These are phyloP conservation scores for Monilinia fructigena DNA, from an alignment of 2,329 filamentous ascomycete genomes.

Conservation along the genomic window DNA sequence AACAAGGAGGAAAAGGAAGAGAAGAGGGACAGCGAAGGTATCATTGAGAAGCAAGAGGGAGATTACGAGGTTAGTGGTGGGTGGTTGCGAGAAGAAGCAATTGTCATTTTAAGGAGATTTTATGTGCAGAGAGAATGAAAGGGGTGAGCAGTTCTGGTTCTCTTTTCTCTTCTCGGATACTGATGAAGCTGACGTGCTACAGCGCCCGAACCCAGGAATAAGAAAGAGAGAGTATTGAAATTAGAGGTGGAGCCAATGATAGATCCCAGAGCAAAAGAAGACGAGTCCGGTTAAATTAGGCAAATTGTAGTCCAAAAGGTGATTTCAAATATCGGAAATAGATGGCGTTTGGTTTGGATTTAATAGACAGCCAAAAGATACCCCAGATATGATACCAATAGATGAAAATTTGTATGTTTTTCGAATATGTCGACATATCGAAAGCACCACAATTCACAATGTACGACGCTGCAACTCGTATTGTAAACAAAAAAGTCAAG, in stretches of 20 bases:
- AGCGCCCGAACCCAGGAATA: conserved; percentile 40
- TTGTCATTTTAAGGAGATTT: conserved; percentile 87
- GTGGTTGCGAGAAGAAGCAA: conserved; percentile 79
- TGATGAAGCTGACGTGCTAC: conserved; percentile 21
- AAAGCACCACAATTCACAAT: conserved; percentile 7
- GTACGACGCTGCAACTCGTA: not conserved
- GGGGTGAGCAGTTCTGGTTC: conserved; percentile 57
- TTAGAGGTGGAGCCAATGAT: conserved; percentile 38
- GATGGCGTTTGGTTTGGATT: not conserved
- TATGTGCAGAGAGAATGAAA: conserved; percentile 97
- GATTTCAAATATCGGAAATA: not conserved
- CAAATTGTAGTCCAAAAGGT: not conserved
- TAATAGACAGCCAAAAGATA: not conserved
- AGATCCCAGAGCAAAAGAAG: conserved; percentile 23
- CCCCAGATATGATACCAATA: not conserved
- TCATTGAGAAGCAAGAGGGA: conserved; percentile 60
- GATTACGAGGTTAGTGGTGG: conserved; percentile 83
- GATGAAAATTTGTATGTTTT: not conserved
- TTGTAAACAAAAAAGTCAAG: not conserved
- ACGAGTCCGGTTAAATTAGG: not conserved
- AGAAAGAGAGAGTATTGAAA: conserved; percentile 40
- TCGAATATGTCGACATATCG: not conserved
- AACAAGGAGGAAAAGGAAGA: conserved; percentile 65
- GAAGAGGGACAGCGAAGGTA: conserved; percentile 35
- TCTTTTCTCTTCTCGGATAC: not conserved